phyloP scores from a whole-genome alignment of 176 grass and related monocot genomes.

The Paspalum notatum region DNA sequence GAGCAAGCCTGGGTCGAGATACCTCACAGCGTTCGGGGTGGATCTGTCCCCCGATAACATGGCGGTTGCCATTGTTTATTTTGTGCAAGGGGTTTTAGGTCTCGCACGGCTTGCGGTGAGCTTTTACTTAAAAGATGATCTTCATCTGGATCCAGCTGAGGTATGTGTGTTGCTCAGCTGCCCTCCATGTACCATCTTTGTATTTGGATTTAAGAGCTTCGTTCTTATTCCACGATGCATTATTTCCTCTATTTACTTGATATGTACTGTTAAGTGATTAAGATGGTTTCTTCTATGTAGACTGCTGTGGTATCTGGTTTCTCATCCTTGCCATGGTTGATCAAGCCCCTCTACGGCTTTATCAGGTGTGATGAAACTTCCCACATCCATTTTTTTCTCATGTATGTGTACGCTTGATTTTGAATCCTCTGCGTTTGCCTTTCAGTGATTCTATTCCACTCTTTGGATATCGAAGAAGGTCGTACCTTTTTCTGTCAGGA shows the following conservation, averaged over 20 bases:
- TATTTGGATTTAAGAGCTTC: constrained; percentile 33
- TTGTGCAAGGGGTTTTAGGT: constrained; percentile 99
- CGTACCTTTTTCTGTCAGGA: constrained; percentile 94
- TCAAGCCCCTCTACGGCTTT: constrained; percentile 99
- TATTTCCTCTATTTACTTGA: not conserved
- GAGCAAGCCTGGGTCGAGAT: constrained; percentile 48
- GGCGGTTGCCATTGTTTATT: constrained; percentile 98
- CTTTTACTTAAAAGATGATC: constrained; percentile 97
- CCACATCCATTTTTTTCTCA: constrained; percentile 22
- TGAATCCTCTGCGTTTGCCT: constrained; percentile 34
- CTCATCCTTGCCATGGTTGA: constrained; percentile 90
- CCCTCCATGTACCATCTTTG: constrained; percentile 9
- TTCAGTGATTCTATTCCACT: constrained; percentile 98
- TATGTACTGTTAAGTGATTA: constrained; percentile 38
- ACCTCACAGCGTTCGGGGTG: constrained; percentile 79
- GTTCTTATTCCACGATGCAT: constrained; percentile 12
- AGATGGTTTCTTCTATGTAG: constrained; percentile 61
- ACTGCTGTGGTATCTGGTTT: constrained; percentile 97
- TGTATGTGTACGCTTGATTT: constrained; percentile 29
- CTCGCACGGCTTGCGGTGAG: constrained; percentile 95
- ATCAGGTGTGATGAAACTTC: constrained; percentile 66
- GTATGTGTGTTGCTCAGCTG: constrained; percentile 40
- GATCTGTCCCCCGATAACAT: constrained; percentile 90
- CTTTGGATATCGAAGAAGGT: constrained; percentile 95
- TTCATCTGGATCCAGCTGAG: constrained; percentile 98